Conservation (phyloP, 1,284 basidiomycete genomes). For the Takashimella tepidaria region DNA sequence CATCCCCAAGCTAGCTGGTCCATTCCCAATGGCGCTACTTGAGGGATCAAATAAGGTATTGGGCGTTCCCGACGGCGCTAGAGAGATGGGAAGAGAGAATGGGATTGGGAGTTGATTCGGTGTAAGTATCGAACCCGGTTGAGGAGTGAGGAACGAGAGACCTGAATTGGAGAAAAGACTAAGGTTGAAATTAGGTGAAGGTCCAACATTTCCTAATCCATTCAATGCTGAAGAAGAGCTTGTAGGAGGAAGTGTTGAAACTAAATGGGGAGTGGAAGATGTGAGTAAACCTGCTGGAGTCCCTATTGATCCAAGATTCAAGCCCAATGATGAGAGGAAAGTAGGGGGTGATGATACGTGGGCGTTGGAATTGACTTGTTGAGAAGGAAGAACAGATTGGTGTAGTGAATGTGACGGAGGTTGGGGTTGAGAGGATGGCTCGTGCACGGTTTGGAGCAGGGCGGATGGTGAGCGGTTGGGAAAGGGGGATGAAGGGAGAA, state of each 20-base stretch:
- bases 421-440: background rate
- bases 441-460: constrained; percentile 1
- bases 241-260: background rate
- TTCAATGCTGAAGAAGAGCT: background rate
- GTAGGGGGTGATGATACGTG: background rate
- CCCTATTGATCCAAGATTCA: background rate
- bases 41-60: background rate
- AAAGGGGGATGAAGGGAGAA: background rate
- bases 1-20: background rate
- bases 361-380: background rate
- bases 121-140: background rate
- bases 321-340: background rate
- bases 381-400: background rate
- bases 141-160: background rate
- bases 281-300: background rate
- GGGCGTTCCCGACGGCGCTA: background rate
- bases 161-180: background rate
- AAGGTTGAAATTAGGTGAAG: background rate
- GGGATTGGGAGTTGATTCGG: background rate
- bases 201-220: background rate
- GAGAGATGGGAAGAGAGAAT: background rate
- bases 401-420: background rate
- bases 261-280: too few species aligned
- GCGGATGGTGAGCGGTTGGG: background rate
- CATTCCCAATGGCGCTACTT: background rate